Conservation (phyloP, 169 alveolate species). For the Plasmodium chabaudi region DNA sequence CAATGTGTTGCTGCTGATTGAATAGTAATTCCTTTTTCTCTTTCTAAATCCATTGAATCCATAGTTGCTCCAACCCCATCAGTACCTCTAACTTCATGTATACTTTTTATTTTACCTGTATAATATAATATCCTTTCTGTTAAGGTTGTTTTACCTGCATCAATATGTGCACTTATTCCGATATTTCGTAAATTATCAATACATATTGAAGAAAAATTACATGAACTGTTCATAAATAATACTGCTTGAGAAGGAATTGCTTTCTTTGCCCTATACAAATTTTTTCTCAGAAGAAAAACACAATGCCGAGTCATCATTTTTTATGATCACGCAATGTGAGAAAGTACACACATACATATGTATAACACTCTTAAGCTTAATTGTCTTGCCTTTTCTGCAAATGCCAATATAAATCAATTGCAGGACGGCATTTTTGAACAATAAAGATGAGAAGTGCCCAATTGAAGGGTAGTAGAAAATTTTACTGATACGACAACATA, state of each 20-base stretch:
- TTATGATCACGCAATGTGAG: too few relatives aligned
- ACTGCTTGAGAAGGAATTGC: not conserved
- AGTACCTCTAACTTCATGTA: constrained; percentile 96
- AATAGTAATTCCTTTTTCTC: constrained; percentile 97
- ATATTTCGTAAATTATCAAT: constrained; percentile 91
- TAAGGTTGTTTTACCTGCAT: constrained; percentile 98
- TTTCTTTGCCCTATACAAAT: too few relatives aligned
- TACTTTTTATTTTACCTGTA: constrained; percentile 93
- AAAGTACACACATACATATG: too few relatives aligned
- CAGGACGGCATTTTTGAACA: too few relatives aligned
- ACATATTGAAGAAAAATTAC: constrained; percentile 75
- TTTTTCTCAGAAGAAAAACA: too few relatives aligned
- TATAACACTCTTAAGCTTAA: too few relatives aligned
- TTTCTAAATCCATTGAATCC: constrained; percentile 98
- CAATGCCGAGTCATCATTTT: too few relatives aligned
- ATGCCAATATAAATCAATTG: too few relatives aligned
- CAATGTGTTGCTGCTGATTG: constrained; percentile 96
- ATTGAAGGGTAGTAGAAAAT: too few relatives aligned
- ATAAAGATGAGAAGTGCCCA: too few relatives aligned
- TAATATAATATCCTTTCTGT: constrained; percentile 92
- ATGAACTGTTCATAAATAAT: constrained; percentile 21
- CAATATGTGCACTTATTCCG: constrained; percentile 98
- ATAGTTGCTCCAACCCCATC: constrained; percentile 98
- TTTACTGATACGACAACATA: too few relatives aligned
- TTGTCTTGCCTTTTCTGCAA: too few relatives aligned